These are phyloP conservation scores for Tricholoma bakamatsutake DNA, from an alignment of 768 basidiomycete genomes.

Conservation along the genomic window DNA sequence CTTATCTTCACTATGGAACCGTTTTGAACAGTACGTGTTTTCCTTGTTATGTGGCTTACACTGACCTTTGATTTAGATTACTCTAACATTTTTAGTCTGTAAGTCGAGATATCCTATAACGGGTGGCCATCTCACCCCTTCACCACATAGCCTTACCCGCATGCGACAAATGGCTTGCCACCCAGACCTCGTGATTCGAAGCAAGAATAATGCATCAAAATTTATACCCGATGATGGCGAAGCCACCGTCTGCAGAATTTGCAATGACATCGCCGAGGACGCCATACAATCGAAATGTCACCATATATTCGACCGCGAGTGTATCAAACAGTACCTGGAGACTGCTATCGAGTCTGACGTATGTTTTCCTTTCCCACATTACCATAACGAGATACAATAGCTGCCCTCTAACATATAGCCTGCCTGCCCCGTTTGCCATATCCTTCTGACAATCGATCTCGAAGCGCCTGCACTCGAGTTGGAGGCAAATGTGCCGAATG, in stretches of 20 bases:
- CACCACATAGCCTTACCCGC: slow-evolving; percentile 67
- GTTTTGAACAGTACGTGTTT: slow-evolving; percentile 77
- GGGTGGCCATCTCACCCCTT: neutral
- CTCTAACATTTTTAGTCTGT: slow-evolving; percentile 84
- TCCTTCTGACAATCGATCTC: slow-evolving; percentile 90
- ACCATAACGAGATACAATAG: neutral
- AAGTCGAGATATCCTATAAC: slow-evolving; percentile 17
- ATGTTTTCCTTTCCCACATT: slow-evolving; percentile 17
- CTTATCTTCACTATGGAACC: slow-evolving; percentile 87
- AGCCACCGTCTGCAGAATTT: slow-evolving; percentile 88
- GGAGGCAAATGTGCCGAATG: slow-evolving; percentile 45
- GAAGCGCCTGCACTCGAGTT: slow-evolving; percentile 89
- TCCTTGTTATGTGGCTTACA: neutral
- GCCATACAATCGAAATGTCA: slow-evolving; percentile 91
- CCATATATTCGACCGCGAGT: slow-evolving; percentile 95
- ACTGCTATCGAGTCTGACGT: slow-evolving; percentile 62
- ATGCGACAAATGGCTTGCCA: slow-evolving; percentile 96
- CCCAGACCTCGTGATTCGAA: slow-evolving; percentile 88
- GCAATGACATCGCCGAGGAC: slow-evolving; percentile 95
- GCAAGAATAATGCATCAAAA: slow-evolving; percentile 66
- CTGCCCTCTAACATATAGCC: slow-evolving; percentile 42
- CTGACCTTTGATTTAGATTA: slow-evolving; percentile 49
- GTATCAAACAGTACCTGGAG: slow-evolving; percentile 89
- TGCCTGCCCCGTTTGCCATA: slow-evolving; percentile 90
- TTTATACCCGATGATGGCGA: slow-evolving; percentile 53